Conservation (phyloP, 129 eudicot genomes). For the Arctium lappa region DNA sequence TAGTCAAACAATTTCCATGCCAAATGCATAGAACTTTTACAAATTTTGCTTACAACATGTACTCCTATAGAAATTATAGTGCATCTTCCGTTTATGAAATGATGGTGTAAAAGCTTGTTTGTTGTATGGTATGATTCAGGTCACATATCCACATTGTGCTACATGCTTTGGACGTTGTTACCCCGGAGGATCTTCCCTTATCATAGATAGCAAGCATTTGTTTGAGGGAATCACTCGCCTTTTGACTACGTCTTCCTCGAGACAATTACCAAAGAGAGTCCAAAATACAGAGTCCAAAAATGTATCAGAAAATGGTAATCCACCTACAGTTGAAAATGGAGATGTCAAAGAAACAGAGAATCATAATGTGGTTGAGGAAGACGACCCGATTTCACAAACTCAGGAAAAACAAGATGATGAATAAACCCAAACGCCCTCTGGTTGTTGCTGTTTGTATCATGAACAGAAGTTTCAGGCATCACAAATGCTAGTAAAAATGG, state of each 20-base stretch:
- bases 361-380: constrained; percentile 26
- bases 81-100: background rate
- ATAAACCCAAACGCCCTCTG: constrained; percentile 1
- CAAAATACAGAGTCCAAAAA: constrained; percentile 36
- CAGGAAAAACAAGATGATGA: constrained; percentile 29
- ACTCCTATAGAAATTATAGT: background rate
- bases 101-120: background rate
- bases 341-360: constrained; percentile 40
- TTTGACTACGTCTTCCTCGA: constrained; percentile 54
- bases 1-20: background rate
- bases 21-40: background rate
- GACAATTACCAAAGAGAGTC: constrained; percentile 55
- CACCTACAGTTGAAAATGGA: constrained; percentile 55
- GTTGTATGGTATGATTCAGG: constrained; percentile 40
- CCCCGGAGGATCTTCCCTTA: constrained; percentile 74
- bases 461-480: background rate
- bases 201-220: constrained; percentile 59
- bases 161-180: constrained; percentile 94
- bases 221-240: constrained; percentile 75
- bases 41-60: background rate
- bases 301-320: constrained; percentile 49
- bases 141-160: constrained; percentile 85
- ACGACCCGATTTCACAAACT: constrained; percentile 2
- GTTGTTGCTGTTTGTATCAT: background rate
- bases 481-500: background rate